Evolutionary conservation across 73 alveolate genomes (phyloP).

Genomic region (Paramecium octaurelia): DNA sequence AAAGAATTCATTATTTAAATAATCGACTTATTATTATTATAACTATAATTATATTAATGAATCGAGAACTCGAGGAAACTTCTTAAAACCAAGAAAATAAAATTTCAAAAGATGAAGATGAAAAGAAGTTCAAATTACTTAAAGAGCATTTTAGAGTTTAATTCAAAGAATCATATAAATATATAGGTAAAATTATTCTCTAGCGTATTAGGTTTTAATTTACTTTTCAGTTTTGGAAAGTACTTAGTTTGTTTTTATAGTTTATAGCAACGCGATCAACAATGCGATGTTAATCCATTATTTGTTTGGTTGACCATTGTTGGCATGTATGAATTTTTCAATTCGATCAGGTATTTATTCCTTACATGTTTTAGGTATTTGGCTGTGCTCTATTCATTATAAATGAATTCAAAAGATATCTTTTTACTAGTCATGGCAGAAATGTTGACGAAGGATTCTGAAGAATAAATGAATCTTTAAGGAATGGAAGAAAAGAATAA

Average conservation of each 20-base stretch:
- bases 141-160: neutral
- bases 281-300: slow-evolving; percentile 18
- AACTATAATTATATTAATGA: neutral
- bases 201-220: neutral
- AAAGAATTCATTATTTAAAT: neutral
- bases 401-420: neutral
- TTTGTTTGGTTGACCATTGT: neutral
- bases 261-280: neutral
- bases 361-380: neutral
- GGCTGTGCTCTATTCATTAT: neutral
- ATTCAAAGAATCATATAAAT: slow-evolving; percentile 1
- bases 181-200: neutral
- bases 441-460: neutral
- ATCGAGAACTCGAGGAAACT: neutral
- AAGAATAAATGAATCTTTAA: neutral
- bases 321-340: slow-evolving; percentile 33
- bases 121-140: neutral
- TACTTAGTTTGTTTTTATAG: slow-evolving; percentile 7
- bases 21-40: neutral
- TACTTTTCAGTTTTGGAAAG: slow-evolving; percentile 27
- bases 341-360: slow-evolving; percentile 16
- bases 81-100: neutral
- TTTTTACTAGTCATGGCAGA: neutral
- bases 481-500: slow-evolving; percentile 18
- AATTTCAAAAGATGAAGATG: neutral